phyloP scores from a whole-genome alignment of 805 yeast genomes.

The Candida taoyuanica region DNA sequence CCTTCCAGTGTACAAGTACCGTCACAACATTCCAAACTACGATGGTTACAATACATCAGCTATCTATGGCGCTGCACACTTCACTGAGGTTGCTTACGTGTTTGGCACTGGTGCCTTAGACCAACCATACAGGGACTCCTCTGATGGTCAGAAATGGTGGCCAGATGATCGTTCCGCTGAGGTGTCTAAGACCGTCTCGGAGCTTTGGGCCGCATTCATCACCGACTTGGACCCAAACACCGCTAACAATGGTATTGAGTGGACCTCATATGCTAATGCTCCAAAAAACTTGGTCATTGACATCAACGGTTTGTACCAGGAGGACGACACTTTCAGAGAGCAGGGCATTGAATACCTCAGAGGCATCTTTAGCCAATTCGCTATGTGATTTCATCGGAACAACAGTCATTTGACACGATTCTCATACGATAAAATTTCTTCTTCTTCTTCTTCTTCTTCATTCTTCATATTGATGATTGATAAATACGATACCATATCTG shows the following conservation, averaged over 20 bases:
- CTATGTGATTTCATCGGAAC: slow-evolving; percentile 1
- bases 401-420: slow-evolving; percentile 1
- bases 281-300: slow-evolving; percentile 10
- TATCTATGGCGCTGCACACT: slow-evolving; percentile 7
- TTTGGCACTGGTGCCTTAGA: slow-evolving; percentile 9
- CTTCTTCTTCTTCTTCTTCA: too few species aligned
- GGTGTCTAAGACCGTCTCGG: slow-evolving; percentile 7
- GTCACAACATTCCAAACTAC: slow-evolving; percentile 10
- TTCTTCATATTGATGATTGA: too few species aligned
- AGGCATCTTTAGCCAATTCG: slow-evolving; percentile 6
- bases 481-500: too few species aligned
- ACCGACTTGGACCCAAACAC: slow-evolving; percentile 11
- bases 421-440: too few species aligned
- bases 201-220: slow-evolving; percentile 12
- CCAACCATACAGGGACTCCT: slow-evolving; percentile 4
- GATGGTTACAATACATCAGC: slow-evolving; percentile 6
- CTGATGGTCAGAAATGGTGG: slow-evolving; percentile 13
- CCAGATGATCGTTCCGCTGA: slow-evolving; percentile 6
- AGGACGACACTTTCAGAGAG: slow-evolving; percentile 9
- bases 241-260: slow-evolving; percentile 7
- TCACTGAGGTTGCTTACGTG: slow-evolving; percentile 9
- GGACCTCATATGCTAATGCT: slow-evolving; percentile 4
- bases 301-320: slow-evolving; percentile 8
- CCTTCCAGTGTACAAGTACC: slow-evolving; percentile 10
- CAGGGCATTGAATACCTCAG: slow-evolving; percentile 5